Percentiles rank a stretch among this genome's conserved stretches.
Evolutionary conservation across 345 rosid genomes (phyloP).

Genomic region (rapeseed (Brassica napus)): DNA sequence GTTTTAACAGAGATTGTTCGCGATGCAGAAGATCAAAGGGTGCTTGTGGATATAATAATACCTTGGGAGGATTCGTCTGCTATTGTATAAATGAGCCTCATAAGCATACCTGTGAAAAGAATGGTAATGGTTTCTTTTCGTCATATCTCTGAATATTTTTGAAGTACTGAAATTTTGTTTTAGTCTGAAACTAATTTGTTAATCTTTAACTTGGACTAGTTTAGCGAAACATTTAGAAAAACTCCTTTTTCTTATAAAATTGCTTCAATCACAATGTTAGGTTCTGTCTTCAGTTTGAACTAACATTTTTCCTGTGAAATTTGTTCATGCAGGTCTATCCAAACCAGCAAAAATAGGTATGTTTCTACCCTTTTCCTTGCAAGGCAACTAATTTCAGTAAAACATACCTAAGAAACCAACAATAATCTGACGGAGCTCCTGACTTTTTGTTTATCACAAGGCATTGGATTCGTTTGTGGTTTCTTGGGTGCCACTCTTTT

Average conservation of each 20-base stretch:
- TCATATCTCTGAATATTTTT: not conserved
- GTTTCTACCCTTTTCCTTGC: not conserved
- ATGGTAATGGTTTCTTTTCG: not conserved
- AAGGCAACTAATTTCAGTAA: not conserved
- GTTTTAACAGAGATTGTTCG: slow-evolving; percentile 11
- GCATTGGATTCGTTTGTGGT: slow-evolving; percentile 42
- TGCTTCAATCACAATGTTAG: not conserved
- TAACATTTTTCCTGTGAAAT: slow-evolving; percentile 6
- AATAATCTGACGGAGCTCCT: not conserved
- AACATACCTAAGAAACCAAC: not conserved
- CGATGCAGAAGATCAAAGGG: slow-evolving; percentile 16
- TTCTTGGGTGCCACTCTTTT: slow-evolving; percentile 32
- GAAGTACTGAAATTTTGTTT: not conserved
- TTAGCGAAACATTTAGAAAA: not conserved
- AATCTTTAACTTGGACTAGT: not conserved
- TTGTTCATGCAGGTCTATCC: slow-evolving; percentile 5
- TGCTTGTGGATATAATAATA: slow-evolving; percentile 31
- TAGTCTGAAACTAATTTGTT: not conserved
- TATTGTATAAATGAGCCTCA: slow-evolving; percentile 23
- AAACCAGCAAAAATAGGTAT: slow-evolving; percentile 1
- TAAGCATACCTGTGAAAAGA: slow-evolving; percentile 4
- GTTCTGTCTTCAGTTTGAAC: not conserved
- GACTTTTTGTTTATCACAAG: slow-evolving; percentile 32
- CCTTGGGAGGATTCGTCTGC: slow-evolving; percentile 21
- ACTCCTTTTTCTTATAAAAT: not conserved